Percentiles rank a stretch among this genome's conserved stretches.
Conservation (phyloP, 176 grass and related monocot species). For the Poa pratensis region DNA sequence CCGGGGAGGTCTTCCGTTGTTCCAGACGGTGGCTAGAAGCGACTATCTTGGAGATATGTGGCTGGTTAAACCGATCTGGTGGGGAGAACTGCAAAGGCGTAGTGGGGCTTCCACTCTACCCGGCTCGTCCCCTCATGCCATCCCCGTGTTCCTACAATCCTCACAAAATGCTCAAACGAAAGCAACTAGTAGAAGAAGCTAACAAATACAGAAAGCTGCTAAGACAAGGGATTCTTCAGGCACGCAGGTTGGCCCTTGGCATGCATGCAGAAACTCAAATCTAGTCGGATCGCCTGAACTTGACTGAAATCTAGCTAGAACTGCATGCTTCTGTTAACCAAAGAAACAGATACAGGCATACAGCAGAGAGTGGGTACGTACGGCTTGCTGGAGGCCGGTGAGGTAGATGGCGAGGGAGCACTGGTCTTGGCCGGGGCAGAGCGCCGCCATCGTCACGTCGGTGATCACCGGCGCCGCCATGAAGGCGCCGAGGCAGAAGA, state of each 20-base stretch:
- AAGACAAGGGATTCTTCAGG: neutral
- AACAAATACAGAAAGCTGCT: neutral
- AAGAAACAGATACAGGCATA: neutral
- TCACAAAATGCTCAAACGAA: neutral
- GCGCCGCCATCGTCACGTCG: slow-evolving; percentile 72
- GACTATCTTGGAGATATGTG: neutral
- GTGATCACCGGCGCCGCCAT: slow-evolving; percentile 64
- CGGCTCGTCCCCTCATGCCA: neutral
- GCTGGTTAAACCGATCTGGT: neutral
- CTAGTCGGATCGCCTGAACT: neutral
- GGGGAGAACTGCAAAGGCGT: neutral
- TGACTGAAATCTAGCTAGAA: neutral
- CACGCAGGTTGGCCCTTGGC: neutral
- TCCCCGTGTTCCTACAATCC: slow-evolving; percentile 17
- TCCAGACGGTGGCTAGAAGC: neutral
- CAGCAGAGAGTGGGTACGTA: slow-evolving; percentile 4
- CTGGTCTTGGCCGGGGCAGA: slow-evolving; percentile 63
- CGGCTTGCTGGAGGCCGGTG: slow-evolving; percentile 63
- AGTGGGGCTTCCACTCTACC: slow-evolving; percentile 3
- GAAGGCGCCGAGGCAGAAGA: slow-evolving; percentile 55
- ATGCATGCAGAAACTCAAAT: neutral
- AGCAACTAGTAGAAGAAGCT: neutral
- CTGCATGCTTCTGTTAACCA: neutral
- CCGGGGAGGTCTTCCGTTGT: neutral
- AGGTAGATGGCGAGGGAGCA: slow-evolving; percentile 81